Evolutionary conservation across 108 stramenopile genomes (phyloP).

Genomic region (Cyclotella distinguenda): DNA sequence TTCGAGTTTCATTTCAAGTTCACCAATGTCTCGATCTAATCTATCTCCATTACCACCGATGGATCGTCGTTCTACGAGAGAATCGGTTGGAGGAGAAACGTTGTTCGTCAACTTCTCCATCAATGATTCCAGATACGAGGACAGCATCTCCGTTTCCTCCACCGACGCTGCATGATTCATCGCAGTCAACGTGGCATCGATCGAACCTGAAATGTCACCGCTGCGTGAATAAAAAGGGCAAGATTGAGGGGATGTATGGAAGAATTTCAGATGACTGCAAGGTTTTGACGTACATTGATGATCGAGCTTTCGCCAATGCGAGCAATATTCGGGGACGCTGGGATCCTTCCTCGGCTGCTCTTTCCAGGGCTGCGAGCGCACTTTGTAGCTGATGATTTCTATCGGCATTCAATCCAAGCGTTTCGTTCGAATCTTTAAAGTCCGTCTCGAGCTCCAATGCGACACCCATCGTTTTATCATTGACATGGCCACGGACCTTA

Average conservation of each 20-base stretch:
- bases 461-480: no score
- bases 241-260: neutral
- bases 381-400: constrained; percentile 33
- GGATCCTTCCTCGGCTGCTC: constrained; percentile 20
- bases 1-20: constrained; percentile 42
- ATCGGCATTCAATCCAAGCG: no score
- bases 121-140: constrained; percentile 37
- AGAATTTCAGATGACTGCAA: neutral
- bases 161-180: constrained; percentile 11
- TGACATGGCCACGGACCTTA: no score
- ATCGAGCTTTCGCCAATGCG: constrained; percentile 34
- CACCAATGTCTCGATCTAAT: constrained; percentile 22
- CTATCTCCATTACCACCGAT: neutral
- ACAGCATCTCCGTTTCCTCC: constrained; percentile 31
- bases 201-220: constrained; percentile 42
- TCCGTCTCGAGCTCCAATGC: no score
- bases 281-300: constrained; percentile 16
- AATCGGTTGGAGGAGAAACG: neutral
- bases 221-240: neutral
- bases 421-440: no score
- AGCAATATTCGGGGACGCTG: constrained; percentile 36
- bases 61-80: neutral
- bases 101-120: constrained; percentile 21
- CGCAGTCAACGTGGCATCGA: constrained; percentile 38
- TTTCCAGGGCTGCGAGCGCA: constrained; percentile 37